phyloP scores from a whole-genome alignment of 768 basidiomycete species.

The Boletus reticuloceps region DNA sequence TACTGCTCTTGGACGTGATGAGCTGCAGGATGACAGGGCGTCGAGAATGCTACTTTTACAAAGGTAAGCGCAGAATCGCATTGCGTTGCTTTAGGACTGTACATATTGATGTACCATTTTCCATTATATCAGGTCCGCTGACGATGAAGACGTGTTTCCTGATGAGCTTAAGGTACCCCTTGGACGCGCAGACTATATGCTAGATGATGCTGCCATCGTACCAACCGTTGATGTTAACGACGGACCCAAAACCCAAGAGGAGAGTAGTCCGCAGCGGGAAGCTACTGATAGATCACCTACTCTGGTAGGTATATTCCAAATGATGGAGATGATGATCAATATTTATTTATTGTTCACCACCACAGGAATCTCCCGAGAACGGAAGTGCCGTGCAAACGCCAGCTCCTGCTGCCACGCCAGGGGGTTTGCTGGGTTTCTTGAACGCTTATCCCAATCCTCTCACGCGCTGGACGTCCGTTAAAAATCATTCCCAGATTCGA shows the following conservation, averaged over 20 bases:
- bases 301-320: slow-evolving; percentile 18
- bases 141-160: slow-evolving; percentile 57
- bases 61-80: slow-evolving; percentile 42
- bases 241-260: slow-evolving; percentile 17
- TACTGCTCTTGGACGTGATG: slow-evolving; percentile 69
- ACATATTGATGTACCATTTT: background rate
- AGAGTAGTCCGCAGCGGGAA: slow-evolving; percentile 18
- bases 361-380: slow-evolving; percentile 28
- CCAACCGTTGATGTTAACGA: slow-evolving; percentile 11
- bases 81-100: slow-evolving; percentile 1
- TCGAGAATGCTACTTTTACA: slow-evolving; percentile 65
- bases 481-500: slow-evolving; percentile 17
- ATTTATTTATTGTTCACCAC: background rate
- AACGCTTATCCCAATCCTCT: slow-evolving; percentile 59
- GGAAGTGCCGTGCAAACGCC: slow-evolving; percentile 18
- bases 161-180: slow-evolving; percentile 58
- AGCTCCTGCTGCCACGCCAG: slow-evolving; percentile 22
- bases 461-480: slow-evolving; percentile 45
- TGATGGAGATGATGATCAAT: background rate
- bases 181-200: slow-evolving; percentile 57
- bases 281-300: slow-evolving; percentile 14
- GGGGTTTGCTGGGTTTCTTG: slow-evolving; percentile 58
- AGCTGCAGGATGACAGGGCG: slow-evolving; percentile 69
- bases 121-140: slow-evolving; percentile 42
- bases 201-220: slow-evolving; percentile 39